phyloP scores from a whole-genome alignment of 2,329 filamentous ascomycete genomes.

The Incumbomyces delicatus region DNA sequence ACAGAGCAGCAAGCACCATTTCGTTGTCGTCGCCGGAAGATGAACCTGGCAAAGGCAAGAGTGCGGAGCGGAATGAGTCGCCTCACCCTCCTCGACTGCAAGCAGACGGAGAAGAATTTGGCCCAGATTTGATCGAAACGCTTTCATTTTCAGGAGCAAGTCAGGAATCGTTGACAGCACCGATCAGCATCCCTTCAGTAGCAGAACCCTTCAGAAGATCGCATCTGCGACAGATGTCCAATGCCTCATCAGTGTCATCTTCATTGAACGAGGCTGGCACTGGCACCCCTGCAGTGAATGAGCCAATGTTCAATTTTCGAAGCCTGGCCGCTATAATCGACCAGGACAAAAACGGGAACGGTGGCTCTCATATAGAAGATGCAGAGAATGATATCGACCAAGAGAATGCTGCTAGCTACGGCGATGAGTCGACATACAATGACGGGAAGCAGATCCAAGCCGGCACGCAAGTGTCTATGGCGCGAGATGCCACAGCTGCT shows the following conservation, averaged over 20 bases:
- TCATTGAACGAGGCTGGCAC: slow-evolving; percentile 60
- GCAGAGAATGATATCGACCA: slow-evolving; percentile 10
- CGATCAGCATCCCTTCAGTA: slow-evolving; percentile 24
- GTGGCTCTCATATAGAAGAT: slow-evolving; percentile 29
- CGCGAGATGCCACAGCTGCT: too few relatives aligned
- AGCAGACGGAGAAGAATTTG: slow-evolving; percentile 2
- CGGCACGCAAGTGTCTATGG: too few relatives aligned
- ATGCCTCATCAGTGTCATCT: slow-evolving; percentile 72
- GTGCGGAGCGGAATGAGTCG: slow-evolving; percentile 45
- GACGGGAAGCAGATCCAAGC: neutral
- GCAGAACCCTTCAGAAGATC: slow-evolving; percentile 53
- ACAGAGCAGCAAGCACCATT: slow-evolving; percentile 26
- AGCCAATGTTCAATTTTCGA: slow-evolving; percentile 85
- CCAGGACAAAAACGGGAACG: slow-evolving; percentile 44
- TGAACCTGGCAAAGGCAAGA: slow-evolving; percentile 56
- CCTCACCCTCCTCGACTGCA: neutral
- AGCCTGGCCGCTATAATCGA: slow-evolving; percentile 80
- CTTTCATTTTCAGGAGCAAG: slow-evolving; percentile 17
- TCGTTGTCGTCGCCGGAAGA: slow-evolving; percentile 27
- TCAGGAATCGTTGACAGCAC: slow-evolving; percentile 19
- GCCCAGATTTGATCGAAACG: neutral
- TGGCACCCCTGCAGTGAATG: slow-evolving; percentile 42
- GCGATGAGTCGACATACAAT: neutral
- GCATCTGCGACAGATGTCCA: slow-evolving; percentile 74
- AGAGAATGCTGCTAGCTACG: neutral